phyloP scores from a whole-genome alignment of 1,139 yeast species.

The Saccharomyces hybrid region DNA sequence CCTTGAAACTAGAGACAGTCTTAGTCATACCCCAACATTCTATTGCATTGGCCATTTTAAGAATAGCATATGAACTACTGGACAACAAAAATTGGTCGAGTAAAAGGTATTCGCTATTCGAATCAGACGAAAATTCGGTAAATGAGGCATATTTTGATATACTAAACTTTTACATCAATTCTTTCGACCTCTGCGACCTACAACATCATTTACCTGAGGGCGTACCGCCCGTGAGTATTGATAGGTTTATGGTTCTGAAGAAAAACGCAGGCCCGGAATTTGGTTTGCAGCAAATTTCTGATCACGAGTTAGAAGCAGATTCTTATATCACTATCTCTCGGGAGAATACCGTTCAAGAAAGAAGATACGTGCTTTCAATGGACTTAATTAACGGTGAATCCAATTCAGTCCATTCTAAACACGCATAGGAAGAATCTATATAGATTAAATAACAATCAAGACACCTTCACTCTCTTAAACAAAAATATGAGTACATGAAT shows the following conservation, averaged over 20 bases:
- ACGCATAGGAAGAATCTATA: neutral
- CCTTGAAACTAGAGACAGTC: conserved; percentile 63
- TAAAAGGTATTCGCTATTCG: conserved; percentile 34
- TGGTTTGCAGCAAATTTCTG: conserved; percentile 35
- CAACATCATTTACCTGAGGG: conserved; percentile 20
- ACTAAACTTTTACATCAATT: conserved; percentile 53
- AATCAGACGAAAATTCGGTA: conserved; percentile 46
- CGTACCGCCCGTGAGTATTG: conserved; percentile 28
- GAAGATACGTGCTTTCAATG: conserved; percentile 50
- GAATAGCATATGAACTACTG: conserved; percentile 41
- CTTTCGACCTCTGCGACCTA: conserved; percentile 38
- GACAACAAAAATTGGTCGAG: conserved; percentile 18
- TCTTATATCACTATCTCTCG: conserved; percentile 27
- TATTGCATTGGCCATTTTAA: conserved; percentile 62
- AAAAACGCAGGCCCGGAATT: conserved; percentile 40
- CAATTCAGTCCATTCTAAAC: neutral
- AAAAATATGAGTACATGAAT: conserved; percentile 1
- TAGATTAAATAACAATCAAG: no score
- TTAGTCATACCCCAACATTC: conserved; percentile 74
- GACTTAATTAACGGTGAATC: conserved; percentile 35
- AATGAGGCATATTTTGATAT: conserved; percentile 56
- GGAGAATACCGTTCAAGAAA: conserved; percentile 32
- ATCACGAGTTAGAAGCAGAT: conserved; percentile 23
- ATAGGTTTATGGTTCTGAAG: conserved; percentile 45
- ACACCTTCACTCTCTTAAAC: conserved; percentile 24